Base-by-base conservation (phyloP, 768 basidiomycete genomes). In the Naganishia randhawae region DNA sequence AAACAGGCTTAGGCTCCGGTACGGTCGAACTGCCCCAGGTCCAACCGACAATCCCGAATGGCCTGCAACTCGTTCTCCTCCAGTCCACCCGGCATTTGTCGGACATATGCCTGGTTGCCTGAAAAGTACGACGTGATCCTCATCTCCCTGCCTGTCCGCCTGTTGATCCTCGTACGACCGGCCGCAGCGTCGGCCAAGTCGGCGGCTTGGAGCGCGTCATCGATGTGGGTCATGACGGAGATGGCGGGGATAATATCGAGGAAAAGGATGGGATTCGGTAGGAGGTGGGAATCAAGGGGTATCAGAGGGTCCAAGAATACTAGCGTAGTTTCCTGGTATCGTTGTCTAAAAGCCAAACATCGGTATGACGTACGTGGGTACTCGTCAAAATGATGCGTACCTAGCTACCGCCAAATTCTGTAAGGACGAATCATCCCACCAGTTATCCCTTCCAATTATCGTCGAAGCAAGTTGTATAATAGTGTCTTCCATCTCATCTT, bases 181-280 rank as follows among this genome's bases (percentile, higher is more conserved):
- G 57, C 35, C 13, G 71, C 71, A 19, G 76, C 66, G 31, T 72
- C 71, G 1, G 67, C 73, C 8, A 71, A 67, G 32, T 74, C 78
- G 45, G 69, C 77, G 50, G 54, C 68, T 66, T 74, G 67, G 14
- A 72, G 61, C 72, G 67, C 78, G 69, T 92, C 90, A 71, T 95
- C 92, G 41, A 80, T 83, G 31, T 67, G 78, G 45, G 89, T 85
- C 77, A 94, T 88, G 68, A 81, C 74, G 68, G 87, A 82, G 55
- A 91, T 81, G 79, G 84, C 85, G 35, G 91, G 88, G 72, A 85
- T 80, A 79, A 90, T 89, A 54, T 94, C 89, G 74, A 87, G 76
- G 73, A 85, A 83, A 68, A 88, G 78, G 42, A 81, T 80, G 22
- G 75, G 74, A 54, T 84, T 81, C 14, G 84, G 83, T 74, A 85